phyloP scores from a whole-genome alignment of 164 flowering plant species.

The Vitis vinifera region DNA sequence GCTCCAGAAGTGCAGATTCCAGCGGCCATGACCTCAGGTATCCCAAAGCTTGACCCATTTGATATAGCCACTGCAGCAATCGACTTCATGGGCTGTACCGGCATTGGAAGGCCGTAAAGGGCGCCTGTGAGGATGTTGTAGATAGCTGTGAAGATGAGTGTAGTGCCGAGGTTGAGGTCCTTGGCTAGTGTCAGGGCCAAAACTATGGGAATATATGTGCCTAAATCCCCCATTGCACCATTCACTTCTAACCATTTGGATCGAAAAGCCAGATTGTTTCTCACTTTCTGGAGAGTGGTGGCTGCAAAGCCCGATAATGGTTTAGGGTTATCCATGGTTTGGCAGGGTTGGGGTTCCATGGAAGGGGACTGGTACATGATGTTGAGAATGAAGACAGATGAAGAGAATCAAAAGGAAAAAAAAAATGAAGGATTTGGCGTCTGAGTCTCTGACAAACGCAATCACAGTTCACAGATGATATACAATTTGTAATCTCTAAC shows the following conservation, averaged over 20 bases:
- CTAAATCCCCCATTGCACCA: constrained; percentile 93
- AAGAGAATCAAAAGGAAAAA: too few species aligned
- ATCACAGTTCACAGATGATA: too few species aligned
- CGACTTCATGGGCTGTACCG: constrained; percentile 96
- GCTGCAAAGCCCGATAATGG: too few species aligned
- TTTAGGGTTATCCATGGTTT: too few species aligned
- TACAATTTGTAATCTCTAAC: too few species aligned
- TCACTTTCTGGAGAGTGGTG: constrained; percentile 9
- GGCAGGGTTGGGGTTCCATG: too few species aligned
- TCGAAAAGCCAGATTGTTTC: constrained; percentile 42
- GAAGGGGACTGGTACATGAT: too few species aligned
- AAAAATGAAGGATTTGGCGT: too few species aligned
- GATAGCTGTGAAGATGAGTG: constrained; percentile 77
- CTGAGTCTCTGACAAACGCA: too few species aligned
- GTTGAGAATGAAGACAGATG: too few species aligned
- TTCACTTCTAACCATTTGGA: constrained; percentile 79
- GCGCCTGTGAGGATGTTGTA: constrained; percentile 80
- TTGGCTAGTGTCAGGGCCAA: constrained; percentile 70
- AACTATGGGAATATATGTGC: constrained; percentile 86
- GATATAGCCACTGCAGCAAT: constrained; percentile 85
- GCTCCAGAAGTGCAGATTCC: constrained; percentile 67
- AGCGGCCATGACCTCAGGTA: constrained; percentile 87
- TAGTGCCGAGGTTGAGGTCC: constrained; percentile 69
- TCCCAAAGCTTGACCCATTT: constrained; percentile 35
- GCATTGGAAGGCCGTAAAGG: constrained; percentile 92